Percentiles rank a stretch among this genome's conserved stretches.
Conservation (phyloP, 345 rosid species). For the Ricinus communis region DNA sequence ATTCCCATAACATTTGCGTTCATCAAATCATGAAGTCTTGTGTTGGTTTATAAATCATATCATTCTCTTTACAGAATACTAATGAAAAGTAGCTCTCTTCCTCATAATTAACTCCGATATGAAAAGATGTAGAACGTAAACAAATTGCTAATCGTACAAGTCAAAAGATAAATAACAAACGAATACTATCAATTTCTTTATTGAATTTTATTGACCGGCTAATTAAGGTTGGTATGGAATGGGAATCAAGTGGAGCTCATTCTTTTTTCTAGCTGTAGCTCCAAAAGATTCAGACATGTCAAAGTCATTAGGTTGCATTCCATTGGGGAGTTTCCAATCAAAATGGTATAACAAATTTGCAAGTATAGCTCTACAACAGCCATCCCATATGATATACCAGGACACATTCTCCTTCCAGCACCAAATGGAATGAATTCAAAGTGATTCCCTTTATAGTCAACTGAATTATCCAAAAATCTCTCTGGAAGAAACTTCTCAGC, state of each 20-base stretch:
- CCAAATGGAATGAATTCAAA: constrained; percentile 10
- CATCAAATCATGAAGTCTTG: too few relatives aligned
- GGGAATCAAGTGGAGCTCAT: background rate
- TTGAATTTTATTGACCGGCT: too few relatives aligned
- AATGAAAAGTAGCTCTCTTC: too few relatives aligned
- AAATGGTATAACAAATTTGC: constrained; percentile 8
- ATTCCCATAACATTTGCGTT: too few relatives aligned
- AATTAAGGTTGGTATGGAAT: background rate
- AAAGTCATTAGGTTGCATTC: background rate
- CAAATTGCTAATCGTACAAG: too few relatives aligned
- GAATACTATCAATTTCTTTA: too few relatives aligned
- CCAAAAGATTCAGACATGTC: constrained; percentile 12
- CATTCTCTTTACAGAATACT: too few relatives aligned
- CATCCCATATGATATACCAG: background rate
- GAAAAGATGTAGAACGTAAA: too few relatives aligned
- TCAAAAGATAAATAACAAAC: too few relatives aligned
- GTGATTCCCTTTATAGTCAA: background rate
- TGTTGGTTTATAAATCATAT: too few relatives aligned
- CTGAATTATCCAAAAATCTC: background rate
- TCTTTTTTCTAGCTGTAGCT: background rate
- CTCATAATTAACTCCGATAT: too few relatives aligned
- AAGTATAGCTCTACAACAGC: background rate
- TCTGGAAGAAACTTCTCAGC: constrained; percentile 9
- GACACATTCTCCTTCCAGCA: constrained; percentile 6
- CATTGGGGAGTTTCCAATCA: constrained; percentile 4